Evolutionary conservation across 108 stramenopile genomes (phyloP).

Genomic region (Stephanodiscus minutulus): DNA sequence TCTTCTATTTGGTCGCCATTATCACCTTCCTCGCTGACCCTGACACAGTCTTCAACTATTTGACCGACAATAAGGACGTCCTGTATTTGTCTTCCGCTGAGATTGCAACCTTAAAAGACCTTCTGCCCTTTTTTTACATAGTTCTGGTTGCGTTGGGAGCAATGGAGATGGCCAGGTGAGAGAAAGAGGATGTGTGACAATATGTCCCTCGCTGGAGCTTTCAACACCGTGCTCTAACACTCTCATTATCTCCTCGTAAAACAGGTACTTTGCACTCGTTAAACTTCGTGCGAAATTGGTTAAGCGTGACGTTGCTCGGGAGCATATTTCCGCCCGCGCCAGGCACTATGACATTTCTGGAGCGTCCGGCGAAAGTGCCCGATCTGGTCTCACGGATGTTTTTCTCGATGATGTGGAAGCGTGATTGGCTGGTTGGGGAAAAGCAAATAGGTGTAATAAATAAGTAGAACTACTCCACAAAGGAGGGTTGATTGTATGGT

Average conservation of each 20-base stretch:
- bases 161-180: conserved; percentile 32
- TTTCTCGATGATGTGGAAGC: background rate
- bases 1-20: conserved; percentile 33
- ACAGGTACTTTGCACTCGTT: background rate
- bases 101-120: conserved; percentile 18
- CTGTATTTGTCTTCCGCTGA: conserved; percentile 24
- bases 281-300: background rate
- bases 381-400: background rate
- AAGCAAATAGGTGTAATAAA: background rate
- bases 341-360: background rate
- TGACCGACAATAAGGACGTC: conserved; percentile 26
- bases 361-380: background rate
- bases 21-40: conserved; percentile 12
- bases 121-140: conserved; percentile 24
- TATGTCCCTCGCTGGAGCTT: background rate
- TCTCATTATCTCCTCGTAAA: background rate
- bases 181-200: background rate
- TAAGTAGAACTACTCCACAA: no score
- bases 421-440: background rate
- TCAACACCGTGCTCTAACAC: background rate
- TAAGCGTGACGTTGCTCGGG: background rate
- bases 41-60: conserved; percentile 22
- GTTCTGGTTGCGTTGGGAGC: conserved; percentile 18
- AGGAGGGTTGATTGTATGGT: background rate
- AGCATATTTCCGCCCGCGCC: background rate